Conservation (phyloP, 805 yeast species). For the Wickerhamiella siamensis region DNA sequence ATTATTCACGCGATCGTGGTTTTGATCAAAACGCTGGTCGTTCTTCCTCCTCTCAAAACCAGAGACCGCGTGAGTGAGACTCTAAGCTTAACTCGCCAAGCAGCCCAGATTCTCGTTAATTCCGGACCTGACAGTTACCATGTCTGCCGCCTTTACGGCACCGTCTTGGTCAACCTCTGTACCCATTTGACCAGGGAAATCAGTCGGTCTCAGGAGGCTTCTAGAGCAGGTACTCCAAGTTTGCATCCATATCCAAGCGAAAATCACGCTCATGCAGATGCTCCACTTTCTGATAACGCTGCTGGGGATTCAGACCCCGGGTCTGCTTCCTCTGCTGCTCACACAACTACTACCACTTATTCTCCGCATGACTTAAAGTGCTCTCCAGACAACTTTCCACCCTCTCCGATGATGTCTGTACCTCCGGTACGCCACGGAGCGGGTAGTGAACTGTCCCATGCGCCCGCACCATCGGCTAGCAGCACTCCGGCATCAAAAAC, state of each 20-base stretch:
- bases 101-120: background rate
- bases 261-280: background rate
- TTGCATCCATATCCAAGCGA: background rate
- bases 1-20: slow-evolving; percentile 82
- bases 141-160: slow-evolving; percentile 9
- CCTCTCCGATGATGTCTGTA: too few species aligned
- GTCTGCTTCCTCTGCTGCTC: background rate
- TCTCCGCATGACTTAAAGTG: background rate
- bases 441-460: too few species aligned
- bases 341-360: background rate
- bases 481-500: too few species aligned
- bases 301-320: background rate
- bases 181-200: slow-evolving; percentile 3
- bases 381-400: too few species aligned
- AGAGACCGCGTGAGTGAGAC: slow-evolving; percentile 2
- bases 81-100: background rate
- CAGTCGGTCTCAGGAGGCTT: background rate
- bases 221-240: background rate
- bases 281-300: background rate
- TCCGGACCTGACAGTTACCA: slow-evolving; percentile 5
- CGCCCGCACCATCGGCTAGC: too few species aligned
- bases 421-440: too few species aligned
- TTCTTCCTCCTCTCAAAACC: slow-evolving; percentile 12
- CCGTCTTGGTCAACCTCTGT: slow-evolving; percentile 49
- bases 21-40: slow-evolving; percentile 61